Conservation (phyloP, 768 basidiomycete species). For the Lanmaoa rubissima region DNA sequence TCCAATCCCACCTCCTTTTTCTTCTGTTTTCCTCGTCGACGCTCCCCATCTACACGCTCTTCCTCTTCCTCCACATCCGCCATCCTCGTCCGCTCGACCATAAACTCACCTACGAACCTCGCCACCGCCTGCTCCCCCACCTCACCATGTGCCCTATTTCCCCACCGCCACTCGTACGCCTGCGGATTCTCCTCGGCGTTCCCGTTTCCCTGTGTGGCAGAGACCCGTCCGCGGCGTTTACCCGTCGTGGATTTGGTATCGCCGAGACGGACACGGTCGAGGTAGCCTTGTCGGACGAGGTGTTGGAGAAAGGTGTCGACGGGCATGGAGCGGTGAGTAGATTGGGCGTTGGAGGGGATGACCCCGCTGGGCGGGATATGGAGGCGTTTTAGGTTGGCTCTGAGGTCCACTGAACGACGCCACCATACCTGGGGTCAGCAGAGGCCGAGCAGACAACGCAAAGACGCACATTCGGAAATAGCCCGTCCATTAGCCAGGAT, state of each 20-base stretch:
- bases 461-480: slow-evolving; percentile 62
- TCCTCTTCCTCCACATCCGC: slow-evolving; percentile 21
- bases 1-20: slow-evolving; percentile 13
- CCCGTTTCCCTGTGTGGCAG: slow-evolving; percentile 36
- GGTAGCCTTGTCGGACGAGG: slow-evolving; percentile 70
- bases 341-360: slow-evolving; percentile 51
- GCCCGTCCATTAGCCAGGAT: slow-evolving; percentile 80
- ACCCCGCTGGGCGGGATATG: slow-evolving; percentile 50
- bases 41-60: not conserved
- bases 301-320: slow-evolving; percentile 65
- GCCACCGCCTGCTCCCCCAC: slow-evolving; percentile 77
- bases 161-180: slow-evolving; percentile 83
- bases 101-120: slow-evolving; percentile 77
- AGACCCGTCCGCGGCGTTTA: slow-evolving; percentile 57
- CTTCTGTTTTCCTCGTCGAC: slow-evolving; percentile 18
- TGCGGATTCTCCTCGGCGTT: slow-evolving; percentile 16
- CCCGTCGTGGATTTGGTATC: slow-evolving; percentile 43
- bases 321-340: slow-evolving; percentile 48
- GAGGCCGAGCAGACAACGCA: not conserved
- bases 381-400: slow-evolving; percentile 65
- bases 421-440: not conserved
- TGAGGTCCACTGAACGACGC: slow-evolving; percentile 60
- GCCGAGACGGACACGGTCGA: slow-evolving; percentile 64
- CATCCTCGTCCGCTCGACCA: slow-evolving; percentile 38
- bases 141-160: slow-evolving; percentile 73